Evolutionary conservation across 75 land plant genomes (phyloP).

Genomic region (Cunninghamia lanceolata): DNA sequence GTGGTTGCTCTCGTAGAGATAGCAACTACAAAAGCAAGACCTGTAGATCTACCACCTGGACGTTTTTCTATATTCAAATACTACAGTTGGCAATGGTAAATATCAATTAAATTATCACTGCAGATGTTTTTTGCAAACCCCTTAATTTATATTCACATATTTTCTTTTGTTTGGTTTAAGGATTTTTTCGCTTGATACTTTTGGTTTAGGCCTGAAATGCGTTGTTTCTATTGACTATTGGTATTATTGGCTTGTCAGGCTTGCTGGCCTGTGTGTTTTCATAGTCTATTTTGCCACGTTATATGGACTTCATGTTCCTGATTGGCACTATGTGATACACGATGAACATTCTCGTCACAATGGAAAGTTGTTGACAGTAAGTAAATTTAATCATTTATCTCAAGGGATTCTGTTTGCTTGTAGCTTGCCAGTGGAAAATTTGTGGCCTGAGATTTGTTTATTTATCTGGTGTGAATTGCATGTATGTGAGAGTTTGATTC

Average conservation of each 20-base stretch:
- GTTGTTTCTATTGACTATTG: neutral
- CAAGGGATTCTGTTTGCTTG: neutral
- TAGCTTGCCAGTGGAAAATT: neutral
- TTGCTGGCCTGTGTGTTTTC: conserved; percentile 32
- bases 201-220: neutral
- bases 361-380: conserved; percentile 22
- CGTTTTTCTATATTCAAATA: conserved; percentile 47
- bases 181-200: too few relatives aligned
- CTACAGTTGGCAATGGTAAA: conserved; percentile 63
- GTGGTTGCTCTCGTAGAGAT: conserved; percentile 63
- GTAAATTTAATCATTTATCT: neutral
- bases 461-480: neutral
- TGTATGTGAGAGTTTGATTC: neutral
- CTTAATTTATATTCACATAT: too few relatives aligned
- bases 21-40: conserved; percentile 7
- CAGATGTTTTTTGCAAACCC: too few relatives aligned
- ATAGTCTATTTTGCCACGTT: conserved; percentile 47
- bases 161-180: too few relatives aligned
- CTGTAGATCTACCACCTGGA: conserved; percentile 11
- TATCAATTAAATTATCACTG: neutral
- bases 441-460: neutral
- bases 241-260: conserved; percentile 13
- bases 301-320: conserved; percentile 59
- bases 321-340: conserved; percentile 56
- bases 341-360: neutral